Evolutionary conservation across 257 asterid genomes (phyloP).

Genomic region (Jasminum sambac): DNA sequence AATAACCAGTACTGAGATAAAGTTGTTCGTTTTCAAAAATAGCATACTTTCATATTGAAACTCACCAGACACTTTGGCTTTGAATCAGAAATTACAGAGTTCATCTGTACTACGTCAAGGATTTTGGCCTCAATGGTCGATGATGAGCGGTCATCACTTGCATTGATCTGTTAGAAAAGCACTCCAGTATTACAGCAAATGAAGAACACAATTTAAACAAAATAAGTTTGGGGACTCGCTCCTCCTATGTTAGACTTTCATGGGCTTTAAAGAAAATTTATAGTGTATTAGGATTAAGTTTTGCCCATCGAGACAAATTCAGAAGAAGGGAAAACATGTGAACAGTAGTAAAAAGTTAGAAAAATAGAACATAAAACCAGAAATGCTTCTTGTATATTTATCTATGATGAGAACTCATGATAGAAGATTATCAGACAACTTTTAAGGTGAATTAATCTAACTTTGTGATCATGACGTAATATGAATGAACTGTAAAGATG

Average conservation of each 20-base stretch:
- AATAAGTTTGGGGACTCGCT: slow-evolving; percentile 10
- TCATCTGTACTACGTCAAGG: slow-evolving; percentile 89
- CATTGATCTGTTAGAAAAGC: slow-evolving; percentile 75
- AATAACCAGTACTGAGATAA: slow-evolving; percentile 5
- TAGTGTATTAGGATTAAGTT: not conserved
- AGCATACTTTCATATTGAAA: slow-evolving; percentile 32
- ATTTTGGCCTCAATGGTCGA: slow-evolving; percentile 85
- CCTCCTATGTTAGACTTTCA: slow-evolving; percentile 13
- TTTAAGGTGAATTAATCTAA: slow-evolving; percentile 19
- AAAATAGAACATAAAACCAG: not conserved
- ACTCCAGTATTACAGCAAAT: slow-evolving; percentile 18
- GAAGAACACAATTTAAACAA: not conserved
- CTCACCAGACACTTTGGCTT: slow-evolving; percentile 98
- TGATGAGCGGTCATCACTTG: slow-evolving; percentile 94
- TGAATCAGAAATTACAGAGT: slow-evolving; percentile 82
- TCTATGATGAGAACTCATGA: slow-evolving; percentile 8
- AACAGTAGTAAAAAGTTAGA: slow-evolving; percentile 4
- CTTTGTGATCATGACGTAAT: slow-evolving; percentile 20
- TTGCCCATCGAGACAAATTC: slow-evolving; percentile 15
- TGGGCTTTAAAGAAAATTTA: slow-evolving; percentile 8
- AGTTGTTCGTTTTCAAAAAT: not conserved
- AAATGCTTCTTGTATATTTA: slow-evolving; percentile 4
- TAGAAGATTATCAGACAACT: not conserved
- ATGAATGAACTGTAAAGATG: slow-evolving; percentile 22
- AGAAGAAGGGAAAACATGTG: slow-evolving; percentile 11